A percentile compares a stretch with the other conserved stretches of the same genome.
phyloP scores from a whole-genome alignment of 805 yeast species.

The Lipomyces yamadae region DNA sequence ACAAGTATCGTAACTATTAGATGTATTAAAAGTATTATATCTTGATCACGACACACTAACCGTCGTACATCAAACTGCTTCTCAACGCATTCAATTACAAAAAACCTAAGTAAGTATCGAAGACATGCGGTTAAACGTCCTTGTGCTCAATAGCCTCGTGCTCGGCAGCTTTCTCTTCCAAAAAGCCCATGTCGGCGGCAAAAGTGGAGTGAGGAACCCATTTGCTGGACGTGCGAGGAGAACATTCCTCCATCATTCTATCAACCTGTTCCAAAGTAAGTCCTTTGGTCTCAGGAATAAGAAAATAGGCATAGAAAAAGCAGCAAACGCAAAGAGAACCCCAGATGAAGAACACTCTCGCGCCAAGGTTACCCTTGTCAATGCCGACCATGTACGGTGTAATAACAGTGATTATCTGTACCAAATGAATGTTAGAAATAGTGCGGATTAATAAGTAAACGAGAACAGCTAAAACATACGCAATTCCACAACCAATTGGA shows the following conservation, averaged over 20 bases:
- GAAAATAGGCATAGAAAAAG: constrained; percentile 58
- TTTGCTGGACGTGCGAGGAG: constrained; percentile 17
- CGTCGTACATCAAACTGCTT: too few relatives aligned
- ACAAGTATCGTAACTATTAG: too few relatives aligned
- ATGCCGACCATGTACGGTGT: constrained; percentile 72
- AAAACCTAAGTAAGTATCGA: neutral
- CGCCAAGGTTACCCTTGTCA: constrained; percentile 66
- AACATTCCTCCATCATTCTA: constrained; percentile 49
- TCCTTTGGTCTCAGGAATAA: constrained; percentile 76
- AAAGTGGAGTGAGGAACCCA: constrained; percentile 25
- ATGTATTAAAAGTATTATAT: too few relatives aligned
- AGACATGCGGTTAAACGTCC: neutral
- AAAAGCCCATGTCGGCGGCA: constrained; percentile 20
- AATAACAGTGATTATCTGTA: constrained; percentile 61
- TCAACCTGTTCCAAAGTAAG: constrained; percentile 79
- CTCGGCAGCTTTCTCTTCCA: constrained; percentile 13
- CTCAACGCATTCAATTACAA: neutral
- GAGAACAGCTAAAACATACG: constrained; percentile 41
- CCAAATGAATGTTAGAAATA: neutral
- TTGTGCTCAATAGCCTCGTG: constrained; percentile 9
- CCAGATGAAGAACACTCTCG: constrained; percentile 75
- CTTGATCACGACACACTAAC: too few relatives aligned
- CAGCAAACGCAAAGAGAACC: constrained; percentile 53
- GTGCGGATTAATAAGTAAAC: too few relatives aligned
- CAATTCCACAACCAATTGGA: constrained; percentile 82